A percentile compares a stretch with the other conserved stretches of the same genome.
phyloP scores from a whole-genome alignment of 352 stramenopile genomes.

The Phytopythium litorale region DNA sequence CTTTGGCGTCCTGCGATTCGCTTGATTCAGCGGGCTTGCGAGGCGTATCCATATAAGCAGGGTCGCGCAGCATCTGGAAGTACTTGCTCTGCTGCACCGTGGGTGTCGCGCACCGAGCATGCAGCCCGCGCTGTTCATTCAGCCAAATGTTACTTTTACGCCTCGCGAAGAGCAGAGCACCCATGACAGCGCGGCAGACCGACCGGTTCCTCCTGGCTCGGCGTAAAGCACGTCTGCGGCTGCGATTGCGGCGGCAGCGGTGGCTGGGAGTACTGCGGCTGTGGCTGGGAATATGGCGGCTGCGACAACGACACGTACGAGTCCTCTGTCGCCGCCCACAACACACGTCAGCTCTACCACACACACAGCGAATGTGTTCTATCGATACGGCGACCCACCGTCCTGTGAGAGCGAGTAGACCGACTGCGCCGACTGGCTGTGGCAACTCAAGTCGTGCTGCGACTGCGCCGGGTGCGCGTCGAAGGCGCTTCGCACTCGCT shows the following conservation, averaged over 20 bases:
- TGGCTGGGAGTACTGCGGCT: too few relatives aligned
- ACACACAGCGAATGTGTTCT: background rate
- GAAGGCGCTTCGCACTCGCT: background rate
- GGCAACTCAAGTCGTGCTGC: constrained; percentile 1
- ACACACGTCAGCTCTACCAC: too few relatives aligned
- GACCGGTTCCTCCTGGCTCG: constrained; percentile 21
- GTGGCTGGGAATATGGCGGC: constrained; percentile 10
- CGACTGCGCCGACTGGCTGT: constrained; percentile 11
- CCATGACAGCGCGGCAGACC: background rate
- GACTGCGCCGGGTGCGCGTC: background rate
- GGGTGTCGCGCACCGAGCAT: background rate
- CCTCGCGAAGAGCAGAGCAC: background rate
- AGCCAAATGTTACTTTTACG: background rate
- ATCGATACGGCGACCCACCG: constrained; percentile 11
- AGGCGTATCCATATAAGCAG: background rate
- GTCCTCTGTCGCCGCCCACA: constrained; percentile 15
- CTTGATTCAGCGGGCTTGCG: constrained; percentile 1
- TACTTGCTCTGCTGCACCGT: constrained; percentile 10
- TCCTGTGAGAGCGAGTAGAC: constrained; percentile 23
- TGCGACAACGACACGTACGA: constrained; percentile 40
- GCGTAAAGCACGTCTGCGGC: constrained; percentile 25
- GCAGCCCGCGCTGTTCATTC: background rate
- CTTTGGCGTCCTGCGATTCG: background rate
- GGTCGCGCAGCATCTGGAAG: constrained; percentile 9
- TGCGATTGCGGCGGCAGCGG: constrained; percentile 34